Conservation (phyloP, 208 protist genomes). For the Trypanosomatidae sp. region DNA sequence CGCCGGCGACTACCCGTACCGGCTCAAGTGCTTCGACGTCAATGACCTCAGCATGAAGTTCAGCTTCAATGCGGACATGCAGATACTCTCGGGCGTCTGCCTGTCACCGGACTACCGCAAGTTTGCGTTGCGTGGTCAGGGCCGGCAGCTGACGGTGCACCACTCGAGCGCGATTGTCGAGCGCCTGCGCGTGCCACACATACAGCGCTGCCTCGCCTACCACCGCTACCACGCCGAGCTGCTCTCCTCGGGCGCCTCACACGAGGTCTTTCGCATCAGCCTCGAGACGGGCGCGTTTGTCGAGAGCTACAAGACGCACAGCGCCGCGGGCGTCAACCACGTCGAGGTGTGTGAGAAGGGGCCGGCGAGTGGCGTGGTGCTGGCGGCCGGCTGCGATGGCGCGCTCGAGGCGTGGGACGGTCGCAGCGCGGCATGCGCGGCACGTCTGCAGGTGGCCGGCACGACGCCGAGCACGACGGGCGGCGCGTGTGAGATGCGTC, state of each 20-base stretch:
- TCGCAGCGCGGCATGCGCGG: constrained; percentile 24
- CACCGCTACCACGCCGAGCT: constrained; percentile 59
- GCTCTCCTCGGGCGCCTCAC: constrained; percentile 53
- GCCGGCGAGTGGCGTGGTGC: constrained; percentile 40
- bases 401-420: constrained; percentile 73
- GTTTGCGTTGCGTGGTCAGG: constrained; percentile 69
- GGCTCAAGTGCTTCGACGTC: constrained; percentile 83
- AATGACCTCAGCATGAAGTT: constrained; percentile 89
- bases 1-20: constrained; percentile 79
- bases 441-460: constrained; percentile 30
- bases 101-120: constrained; percentile 84
- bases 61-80: constrained; percentile 83
- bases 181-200: constrained; percentile 68
- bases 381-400: constrained; percentile 62
- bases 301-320: constrained; percentile 66
- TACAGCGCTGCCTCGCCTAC: constrained; percentile 67
- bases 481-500: constrained; percentile 31
- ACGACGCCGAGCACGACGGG: constrained; percentile 13
- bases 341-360: constrained; percentile 53
- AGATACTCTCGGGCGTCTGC: constrained; percentile 61
- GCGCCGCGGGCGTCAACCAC: constrained; percentile 34
- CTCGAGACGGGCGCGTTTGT: constrained; percentile 72
- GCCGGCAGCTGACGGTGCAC: constrained; percentile 76
- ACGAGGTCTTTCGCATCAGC: constrained; percentile 73
- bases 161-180: constrained; percentile 68